Base-by-base conservation (phyloP, 306 rosid species). In the Erythrophleum fordii region DNA sequence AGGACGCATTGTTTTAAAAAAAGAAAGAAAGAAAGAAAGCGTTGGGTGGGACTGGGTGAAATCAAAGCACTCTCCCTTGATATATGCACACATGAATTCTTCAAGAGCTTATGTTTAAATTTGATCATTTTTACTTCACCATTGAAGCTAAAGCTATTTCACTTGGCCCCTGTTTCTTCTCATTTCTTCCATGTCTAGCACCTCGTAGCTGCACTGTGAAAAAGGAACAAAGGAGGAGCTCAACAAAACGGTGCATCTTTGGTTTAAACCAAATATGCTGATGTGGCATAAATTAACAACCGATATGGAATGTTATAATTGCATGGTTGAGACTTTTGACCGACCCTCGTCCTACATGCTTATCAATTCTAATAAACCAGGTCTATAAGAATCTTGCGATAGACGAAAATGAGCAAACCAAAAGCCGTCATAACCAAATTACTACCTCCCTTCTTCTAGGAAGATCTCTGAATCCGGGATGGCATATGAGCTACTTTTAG, bases 401-500 rank as follows among this genome's bases (percentile, higher is more conserved):
- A 37, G 8, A 18, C 5, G 0, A 18, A 18, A 2, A 17, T 14
- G 12, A 31, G 16, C 16, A 35, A 34, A 64, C 45, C 5, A 65
- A 29, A 61, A 65, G 46, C 46, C 35, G 70, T 66, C 72, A 18
- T n/a, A 42, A 22, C 52, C 11, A 22, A 37, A 10, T 23, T 9
- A 11, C 26, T 68, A 41, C 53, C 48, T 41, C 45, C 73, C 48
- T 39, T 45, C 73, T 41, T 68, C 73, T 1, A 41, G 73, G 31
- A 68, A 20, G 53, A 39, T 68, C 2, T 28, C 61, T 11, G 71
- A 45, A 6, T 18, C 20, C 22, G 62, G 42, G 4, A 76, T 73
- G 29, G 80, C n/a, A 29, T 62, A 77, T 10, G 80, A 76, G 34
- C 52, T 52, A 12, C 60, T n/a, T 28, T 62, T 2, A 42, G 71